These are phyloP conservation scores for Geopyxis carbonaria DNA, from an alignment of 495 filamentous ascomycete species.

Conservation along the genomic window DNA sequence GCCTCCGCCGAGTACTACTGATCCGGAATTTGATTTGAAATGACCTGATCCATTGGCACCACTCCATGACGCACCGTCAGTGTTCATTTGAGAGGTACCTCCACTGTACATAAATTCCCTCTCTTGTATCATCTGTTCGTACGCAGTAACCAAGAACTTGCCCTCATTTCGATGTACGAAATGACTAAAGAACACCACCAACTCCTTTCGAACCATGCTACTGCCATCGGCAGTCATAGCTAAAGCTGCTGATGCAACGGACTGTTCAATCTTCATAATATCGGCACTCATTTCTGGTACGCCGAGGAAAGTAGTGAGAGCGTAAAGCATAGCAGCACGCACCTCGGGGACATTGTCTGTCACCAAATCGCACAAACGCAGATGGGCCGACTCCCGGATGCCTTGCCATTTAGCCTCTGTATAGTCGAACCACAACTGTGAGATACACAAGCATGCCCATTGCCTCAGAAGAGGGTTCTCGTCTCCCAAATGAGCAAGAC, in stretches of 20 bases:
- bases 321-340: slow-evolving; percentile 78
- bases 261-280: slow-evolving; percentile 76
- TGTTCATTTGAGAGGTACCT: background rate
- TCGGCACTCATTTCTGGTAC: slow-evolving; percentile 86
- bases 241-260: slow-evolving; percentile 64
- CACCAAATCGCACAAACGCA: slow-evolving; percentile 59
- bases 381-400: slow-evolving; percentile 62
- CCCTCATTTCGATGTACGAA: slow-evolving; percentile 83
- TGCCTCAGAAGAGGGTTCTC: slow-evolving; percentile 81
- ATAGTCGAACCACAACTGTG: slow-evolving; percentile 82
- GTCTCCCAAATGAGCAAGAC: slow-evolving; percentile 63
- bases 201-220: slow-evolving; percentile 78
- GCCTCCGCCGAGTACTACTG: slow-evolving; percentile 14
- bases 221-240: slow-evolving; percentile 82
- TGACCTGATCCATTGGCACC: slow-evolving; percentile 1
- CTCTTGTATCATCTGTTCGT: slow-evolving; percentile 78
- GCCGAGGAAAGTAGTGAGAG: slow-evolving; percentile 80
- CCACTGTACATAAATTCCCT: slow-evolving; percentile 37
- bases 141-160: slow-evolving; percentile 81
- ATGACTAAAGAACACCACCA: slow-evolving; percentile 81
- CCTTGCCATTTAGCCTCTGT: slow-evolving; percentile 89
- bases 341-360: slow-evolving; percentile 92
- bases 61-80: background rate
- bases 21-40: slow-evolving; percentile 13
- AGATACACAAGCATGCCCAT: slow-evolving; percentile 93